A percentile compares a stretch with the other conserved stretches of the same genome.
phyloP scores from a whole-genome alignment of 306 rosid species.

The Cercis canadensis region DNA sequence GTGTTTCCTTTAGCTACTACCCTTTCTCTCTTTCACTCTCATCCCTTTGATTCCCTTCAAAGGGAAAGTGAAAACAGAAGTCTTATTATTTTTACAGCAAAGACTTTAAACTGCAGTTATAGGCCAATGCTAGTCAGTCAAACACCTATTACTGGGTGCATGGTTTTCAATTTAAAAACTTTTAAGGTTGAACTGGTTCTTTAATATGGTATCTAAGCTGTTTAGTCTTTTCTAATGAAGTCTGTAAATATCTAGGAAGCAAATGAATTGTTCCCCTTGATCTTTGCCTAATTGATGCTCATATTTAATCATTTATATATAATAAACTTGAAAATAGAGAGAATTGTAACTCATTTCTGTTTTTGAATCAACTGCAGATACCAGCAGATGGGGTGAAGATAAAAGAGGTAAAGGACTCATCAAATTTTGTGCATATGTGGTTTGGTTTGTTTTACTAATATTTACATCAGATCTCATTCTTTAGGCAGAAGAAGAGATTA shows the following conservation, averaged over 20 bases:
- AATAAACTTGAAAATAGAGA: constrained; percentile 1
- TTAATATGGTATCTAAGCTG: too few relatives aligned
- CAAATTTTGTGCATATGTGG: not conserved
- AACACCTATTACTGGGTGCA: too few relatives aligned
- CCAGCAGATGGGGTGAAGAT: constrained; percentile 51
- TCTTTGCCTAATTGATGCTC: not conserved
- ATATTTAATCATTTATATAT: not conserved
- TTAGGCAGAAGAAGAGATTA: too few relatives aligned
- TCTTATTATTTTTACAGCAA: not conserved
- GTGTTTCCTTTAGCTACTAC: not conserved
- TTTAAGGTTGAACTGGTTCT: too few relatives aligned
- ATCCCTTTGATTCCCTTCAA: not conserved
- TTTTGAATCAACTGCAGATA: constrained; percentile 41
- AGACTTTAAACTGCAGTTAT: not conserved
- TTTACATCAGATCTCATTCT: not conserved
- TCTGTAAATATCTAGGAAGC: too few relatives aligned
- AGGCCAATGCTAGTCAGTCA: not conserved
- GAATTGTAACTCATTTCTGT: constrained; percentile 20
- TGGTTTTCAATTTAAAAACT: too few relatives aligned
- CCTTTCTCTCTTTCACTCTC: not conserved
- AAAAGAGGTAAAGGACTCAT: constrained; percentile 44
- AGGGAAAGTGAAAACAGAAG: not conserved
- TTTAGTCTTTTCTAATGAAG: too few relatives aligned
- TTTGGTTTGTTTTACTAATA: not conserved
- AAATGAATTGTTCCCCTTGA: too few relatives aligned